Evolutionary conservation across 345 rosid species (phyloP).

Genomic region (Linum lewisii): DNA sequence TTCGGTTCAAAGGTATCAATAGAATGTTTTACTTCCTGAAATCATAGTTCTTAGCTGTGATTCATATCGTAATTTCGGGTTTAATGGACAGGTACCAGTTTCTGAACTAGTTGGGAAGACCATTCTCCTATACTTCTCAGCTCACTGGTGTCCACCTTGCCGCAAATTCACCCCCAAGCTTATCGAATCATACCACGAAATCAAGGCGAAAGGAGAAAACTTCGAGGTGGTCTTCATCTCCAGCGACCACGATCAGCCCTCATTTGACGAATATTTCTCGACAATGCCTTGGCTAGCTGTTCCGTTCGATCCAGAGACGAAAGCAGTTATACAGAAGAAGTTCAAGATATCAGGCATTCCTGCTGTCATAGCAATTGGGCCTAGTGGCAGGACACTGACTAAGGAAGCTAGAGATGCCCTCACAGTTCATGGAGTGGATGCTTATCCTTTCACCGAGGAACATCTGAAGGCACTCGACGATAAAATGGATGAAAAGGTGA

Average conservation of each 20-base stretch:
- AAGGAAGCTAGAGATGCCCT: slow-evolving; percentile 21
- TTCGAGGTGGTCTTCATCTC: slow-evolving; percentile 23
- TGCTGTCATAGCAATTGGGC: slow-evolving; percentile 27
- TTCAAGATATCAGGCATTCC: slow-evolving; percentile 35
- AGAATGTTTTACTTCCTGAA: neutral
- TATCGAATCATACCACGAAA: slow-evolving; percentile 6
- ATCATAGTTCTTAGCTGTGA: too few relatives aligned
- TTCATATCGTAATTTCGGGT: slow-evolving; percentile 7
- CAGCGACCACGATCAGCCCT: slow-evolving; percentile 7
- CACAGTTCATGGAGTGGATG: slow-evolving; percentile 25
- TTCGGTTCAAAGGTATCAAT: slow-evolving; percentile 40
- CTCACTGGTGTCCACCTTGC: neutral
- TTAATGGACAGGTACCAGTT: slow-evolving; percentile 34
- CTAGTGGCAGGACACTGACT: slow-evolving; percentile 27
- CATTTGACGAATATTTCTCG: slow-evolving; percentile 7
- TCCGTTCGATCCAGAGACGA: slow-evolving; percentile 30
- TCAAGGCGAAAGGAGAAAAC: slow-evolving; percentile 8
- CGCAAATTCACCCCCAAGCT: slow-evolving; percentile 6
- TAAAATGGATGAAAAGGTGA: slow-evolving; percentile 38
- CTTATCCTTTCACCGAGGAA: slow-evolving; percentile 33
- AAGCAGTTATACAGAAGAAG: slow-evolving; percentile 19
- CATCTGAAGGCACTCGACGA: slow-evolving; percentile 19
- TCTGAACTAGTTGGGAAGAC: slow-evolving; percentile 19
- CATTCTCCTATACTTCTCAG: slow-evolving; percentile 19
- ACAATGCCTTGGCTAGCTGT: slow-evolving; percentile 27